Base-by-base conservation (phyloP, 2,329 filamentous ascomycete genomes). In the Claviceps quebecensis region DNA sequence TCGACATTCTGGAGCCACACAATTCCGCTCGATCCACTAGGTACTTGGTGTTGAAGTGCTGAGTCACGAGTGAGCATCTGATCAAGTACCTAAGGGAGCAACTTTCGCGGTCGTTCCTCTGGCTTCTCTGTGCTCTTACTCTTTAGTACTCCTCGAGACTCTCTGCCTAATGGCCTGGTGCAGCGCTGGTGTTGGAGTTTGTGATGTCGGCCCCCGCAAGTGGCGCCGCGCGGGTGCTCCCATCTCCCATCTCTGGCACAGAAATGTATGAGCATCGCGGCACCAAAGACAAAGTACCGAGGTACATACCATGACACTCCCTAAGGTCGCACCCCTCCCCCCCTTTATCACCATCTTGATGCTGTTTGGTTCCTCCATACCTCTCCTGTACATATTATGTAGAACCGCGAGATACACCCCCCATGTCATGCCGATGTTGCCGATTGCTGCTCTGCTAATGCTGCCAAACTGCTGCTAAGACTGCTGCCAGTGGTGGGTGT, bases 181-280 rank as follows among this genome's bases (percentile, higher is more conserved):
- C n/a, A 16, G 38, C 5, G 11, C n/a, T 47, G 17, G 34, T 38
- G n/a, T 17, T 29, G 26, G 16, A 34, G n/a, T 22, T 29, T 37
- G 17, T 34, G 19, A 17, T 38, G 44, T 45, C 29, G 5, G 34
- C 22, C 45, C 49, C 49, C 45, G 38, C 49, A 51, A 22, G 36
- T 51, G 49, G 49, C 49, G 45, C 43, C 49, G 45, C 45, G 45
- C 49, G 45, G 49, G 38, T 47, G 49, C 36, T 47, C 45, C 49
- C 49, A 48, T 29, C 26, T 7, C 5, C 23, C 23, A 23, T 29
- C n/a, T n/a, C 23, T 26, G 23, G 23, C 23, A 26, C 23, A 26
- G 23, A 26, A 26, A 8, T 34, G 17, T 26, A 16, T 34, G 37
- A 38, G 36, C 8, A 23, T 41, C 14, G 37, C 47, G 36, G 37